Evolutionary conservation across 257 asterid species (phyloP).

Genomic region (Solanum boliviense): DNA sequence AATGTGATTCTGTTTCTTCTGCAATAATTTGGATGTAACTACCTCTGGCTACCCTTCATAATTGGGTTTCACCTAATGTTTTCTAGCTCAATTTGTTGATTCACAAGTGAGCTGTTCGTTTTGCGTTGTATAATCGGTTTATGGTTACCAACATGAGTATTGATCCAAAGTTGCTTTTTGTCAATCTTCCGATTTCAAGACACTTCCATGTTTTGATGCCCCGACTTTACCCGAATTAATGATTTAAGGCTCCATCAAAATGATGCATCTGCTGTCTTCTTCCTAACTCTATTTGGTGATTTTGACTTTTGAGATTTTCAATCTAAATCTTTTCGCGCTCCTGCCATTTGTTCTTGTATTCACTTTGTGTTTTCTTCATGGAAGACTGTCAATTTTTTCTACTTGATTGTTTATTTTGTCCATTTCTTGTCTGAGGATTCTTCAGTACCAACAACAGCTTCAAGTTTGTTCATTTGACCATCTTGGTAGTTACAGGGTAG

Average conservation of each 20-base stretch:
- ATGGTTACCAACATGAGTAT: neutral
- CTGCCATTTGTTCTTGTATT: neutral
- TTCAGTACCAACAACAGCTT: neutral
- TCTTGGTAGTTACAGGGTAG: neutral
- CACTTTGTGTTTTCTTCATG: neutral
- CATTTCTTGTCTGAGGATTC: neutral
- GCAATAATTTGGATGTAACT: constrained; percentile 9
- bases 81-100: neutral
- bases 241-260: neutral
- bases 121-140: neutral
- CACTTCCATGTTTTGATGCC: neutral
- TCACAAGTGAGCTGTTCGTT: neutral
- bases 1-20: constrained; percentile 30
- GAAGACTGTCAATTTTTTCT: neutral
- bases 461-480: neutral
- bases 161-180: neutral
- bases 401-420: neutral
- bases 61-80: neutral
- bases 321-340: neutral
- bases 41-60: neutral
- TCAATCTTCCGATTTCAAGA: neutral
- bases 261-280: neutral
- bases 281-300: neutral
- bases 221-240: neutral
- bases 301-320: neutral